Evolutionary conservation across 2,329 filamentous ascomycete species (phyloP), one percentile per base, ranked within the genome.

Genomic region (Trichoderma polysporum): DNA sequence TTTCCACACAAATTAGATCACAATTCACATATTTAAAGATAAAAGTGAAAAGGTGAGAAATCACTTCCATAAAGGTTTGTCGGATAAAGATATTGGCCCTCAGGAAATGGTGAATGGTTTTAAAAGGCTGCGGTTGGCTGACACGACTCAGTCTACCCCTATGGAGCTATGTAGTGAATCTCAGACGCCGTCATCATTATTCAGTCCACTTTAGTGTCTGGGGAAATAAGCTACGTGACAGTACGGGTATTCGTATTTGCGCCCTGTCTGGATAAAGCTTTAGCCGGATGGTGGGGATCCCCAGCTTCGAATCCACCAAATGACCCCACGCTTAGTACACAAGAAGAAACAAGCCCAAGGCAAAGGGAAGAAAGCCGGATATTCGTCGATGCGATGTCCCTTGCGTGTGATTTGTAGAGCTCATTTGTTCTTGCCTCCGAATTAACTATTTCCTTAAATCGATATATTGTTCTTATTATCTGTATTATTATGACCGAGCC

Each of bases 241-340:
- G 22, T 9, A 4, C 31, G 58, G 41, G 58, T 19, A 31, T 25
- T 25, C 29, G 10, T 3, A 10, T 45, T 45, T 22, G 25, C 10
- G 37, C 35, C 22, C 17, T 27, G 58, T 29, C 47, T 50, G 61
- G 61, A 47, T 64, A 64, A 64, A 41, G 29, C 50, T 64, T 64
- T 64, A 64, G n/a, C 61, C 61, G 50, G 50, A 31, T 31, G n/a
- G 61, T 37, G 50, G 50, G 27, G 50, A 25, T 33, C 31, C 17
- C 45, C 58, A 60, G 17, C 41, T 19, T 33, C 19, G 19, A 19
- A 37, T 35, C 58, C 45, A 61, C 37, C 25, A 19, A 27, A 19
- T 47, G 37, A 54, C 61, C 37, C 61, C 61, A 56, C 37, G 49
- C 50, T 35, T 25, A 17, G 19, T 47, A 19, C 41, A 52, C 15